Evolutionary conservation across 768 basidiomycete genomes (phyloP).

Genomic region (Amanita jacksonii): DNA sequence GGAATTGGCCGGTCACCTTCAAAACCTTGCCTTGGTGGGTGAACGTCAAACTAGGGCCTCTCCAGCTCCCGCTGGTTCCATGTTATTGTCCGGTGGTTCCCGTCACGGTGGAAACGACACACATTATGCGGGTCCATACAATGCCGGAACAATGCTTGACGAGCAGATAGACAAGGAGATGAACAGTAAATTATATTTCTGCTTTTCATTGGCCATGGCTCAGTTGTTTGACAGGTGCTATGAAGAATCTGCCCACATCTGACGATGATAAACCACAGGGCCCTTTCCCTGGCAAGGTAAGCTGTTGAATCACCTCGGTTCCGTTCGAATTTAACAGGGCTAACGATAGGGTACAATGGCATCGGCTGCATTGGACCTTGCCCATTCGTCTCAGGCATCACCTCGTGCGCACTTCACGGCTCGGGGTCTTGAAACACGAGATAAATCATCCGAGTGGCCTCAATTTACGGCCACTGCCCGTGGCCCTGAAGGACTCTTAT

Average conservation of each 20-base stretch:
- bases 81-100: slow-evolving; percentile 39
- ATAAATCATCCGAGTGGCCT: slow-evolving; percentile 89
- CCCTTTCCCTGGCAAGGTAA: slow-evolving; percentile 56
- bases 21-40: slow-evolving; percentile 58
- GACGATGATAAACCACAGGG: slow-evolving; percentile 81
- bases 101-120: slow-evolving; percentile 51
- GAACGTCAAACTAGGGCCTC: slow-evolving; percentile 51
- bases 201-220: slow-evolving; percentile 7
- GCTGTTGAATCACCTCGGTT: slow-evolving; percentile 11
- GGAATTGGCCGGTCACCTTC: slow-evolving; percentile 66
- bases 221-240: slow-evolving; percentile 55
- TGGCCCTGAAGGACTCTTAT: slow-evolving; percentile 45
- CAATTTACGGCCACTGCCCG: slow-evolving; percentile 66
- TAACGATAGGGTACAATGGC: slow-evolving; percentile 62
- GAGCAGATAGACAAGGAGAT: slow-evolving; percentile 92
- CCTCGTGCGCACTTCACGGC: slow-evolving; percentile 49
- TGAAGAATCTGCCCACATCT: slow-evolving; percentile 78
- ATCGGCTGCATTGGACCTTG: slow-evolving; percentile 89
- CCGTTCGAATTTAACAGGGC: slow-evolving; percentile 4
- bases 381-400: slow-evolving; percentile 78
- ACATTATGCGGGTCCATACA: slow-evolving; percentile 55
- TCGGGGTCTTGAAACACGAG: slow-evolving; percentile 47
- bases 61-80: slow-evolving; percentile 45
- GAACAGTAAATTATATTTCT: slow-evolving; percentile 55
- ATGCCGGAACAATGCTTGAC: slow-evolving; percentile 85